These are phyloP conservation scores for Adenanthera pavonina DNA, from an alignment of 306 rosid genomes.

Conservation along the genomic window DNA sequence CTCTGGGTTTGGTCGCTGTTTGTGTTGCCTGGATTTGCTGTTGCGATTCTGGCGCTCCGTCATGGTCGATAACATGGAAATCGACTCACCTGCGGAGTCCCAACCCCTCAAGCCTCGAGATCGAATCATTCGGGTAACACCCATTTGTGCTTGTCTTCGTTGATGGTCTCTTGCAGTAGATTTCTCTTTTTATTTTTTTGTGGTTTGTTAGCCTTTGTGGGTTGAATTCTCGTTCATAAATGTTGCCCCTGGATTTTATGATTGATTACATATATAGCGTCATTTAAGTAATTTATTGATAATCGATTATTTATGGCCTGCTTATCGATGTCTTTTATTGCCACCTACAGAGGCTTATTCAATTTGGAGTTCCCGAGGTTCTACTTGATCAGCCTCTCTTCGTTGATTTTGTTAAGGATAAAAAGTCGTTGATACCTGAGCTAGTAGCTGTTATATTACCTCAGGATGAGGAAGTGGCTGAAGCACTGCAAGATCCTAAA, in stretches of 20 bases:
- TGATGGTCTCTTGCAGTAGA: constrained; percentile 23
- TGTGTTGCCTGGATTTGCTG: constrained; percentile 59
- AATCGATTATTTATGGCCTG: constrained; percentile 9
- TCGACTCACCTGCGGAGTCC: constrained; percentile 59
- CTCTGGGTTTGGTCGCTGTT: constrained; percentile 58
- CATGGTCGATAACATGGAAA: constrained; percentile 71
- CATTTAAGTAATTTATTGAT: not conserved
- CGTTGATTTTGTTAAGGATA: constrained; percentile 64
- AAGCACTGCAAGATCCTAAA: constrained; percentile 51
- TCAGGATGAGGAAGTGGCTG: constrained; percentile 65
- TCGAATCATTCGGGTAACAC: constrained; percentile 72
- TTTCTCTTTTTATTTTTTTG: not conserved
- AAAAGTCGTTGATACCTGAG: constrained; percentile 51
- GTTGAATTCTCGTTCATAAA: not conserved
- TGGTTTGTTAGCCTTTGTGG: not conserved
- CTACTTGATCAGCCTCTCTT: constrained; percentile 62
- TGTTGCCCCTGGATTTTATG: not conserved
- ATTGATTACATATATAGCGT: not conserved
- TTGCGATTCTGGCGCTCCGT: constrained; percentile 56
- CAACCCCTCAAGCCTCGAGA: constrained; percentile 60
- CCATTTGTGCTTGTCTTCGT: not conserved
- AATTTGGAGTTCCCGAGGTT: constrained; percentile 71
- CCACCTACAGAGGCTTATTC: constrained; percentile 69
- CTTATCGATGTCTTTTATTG: constrained; percentile 36
- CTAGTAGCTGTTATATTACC: constrained; percentile 75